Percentiles rank a stretch among this genome's conserved stretches.
Conservation (phyloP, 2,329 filamentous ascomycete species). For the Fusarium nanum region DNA sequence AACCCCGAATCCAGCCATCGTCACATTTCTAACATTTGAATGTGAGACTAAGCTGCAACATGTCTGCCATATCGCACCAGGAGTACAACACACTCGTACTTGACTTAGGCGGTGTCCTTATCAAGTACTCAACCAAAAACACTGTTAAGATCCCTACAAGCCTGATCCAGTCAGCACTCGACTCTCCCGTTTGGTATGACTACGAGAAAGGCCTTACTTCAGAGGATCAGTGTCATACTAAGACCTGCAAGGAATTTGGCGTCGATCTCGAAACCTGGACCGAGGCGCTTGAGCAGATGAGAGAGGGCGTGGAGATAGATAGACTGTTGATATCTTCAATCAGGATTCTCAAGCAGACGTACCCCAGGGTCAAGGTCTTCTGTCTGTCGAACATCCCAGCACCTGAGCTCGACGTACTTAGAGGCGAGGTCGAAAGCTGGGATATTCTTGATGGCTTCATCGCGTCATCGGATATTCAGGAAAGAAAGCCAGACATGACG, state of each 20-base stretch:
- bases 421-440: neutral
- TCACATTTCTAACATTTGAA: too few species aligned
- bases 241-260: neutral
- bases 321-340: neutral
- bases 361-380: neutral
- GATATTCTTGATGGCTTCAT: conserved; percentile 2
- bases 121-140: neutral
- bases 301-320: neutral
- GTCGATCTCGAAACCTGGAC: neutral
- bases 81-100: neutral
- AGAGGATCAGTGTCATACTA: neutral
- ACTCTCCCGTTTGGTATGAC: conserved; percentile 1
- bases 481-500: conserved; percentile 5
- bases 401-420: neutral
- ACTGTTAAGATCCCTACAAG: neutral
- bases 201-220: neutral
- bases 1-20: too few species aligned
- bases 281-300: neutral
- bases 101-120: neutral
- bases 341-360: neutral
- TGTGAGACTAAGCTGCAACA: too few species aligned
- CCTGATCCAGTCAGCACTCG: neutral
- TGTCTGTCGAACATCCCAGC: conserved; percentile 8
- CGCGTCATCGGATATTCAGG: neutral
- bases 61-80: neutral